Conservation (phyloP, 2,329 filamentous ascomycete genomes). For the Colletotrichum sp. region DNA sequence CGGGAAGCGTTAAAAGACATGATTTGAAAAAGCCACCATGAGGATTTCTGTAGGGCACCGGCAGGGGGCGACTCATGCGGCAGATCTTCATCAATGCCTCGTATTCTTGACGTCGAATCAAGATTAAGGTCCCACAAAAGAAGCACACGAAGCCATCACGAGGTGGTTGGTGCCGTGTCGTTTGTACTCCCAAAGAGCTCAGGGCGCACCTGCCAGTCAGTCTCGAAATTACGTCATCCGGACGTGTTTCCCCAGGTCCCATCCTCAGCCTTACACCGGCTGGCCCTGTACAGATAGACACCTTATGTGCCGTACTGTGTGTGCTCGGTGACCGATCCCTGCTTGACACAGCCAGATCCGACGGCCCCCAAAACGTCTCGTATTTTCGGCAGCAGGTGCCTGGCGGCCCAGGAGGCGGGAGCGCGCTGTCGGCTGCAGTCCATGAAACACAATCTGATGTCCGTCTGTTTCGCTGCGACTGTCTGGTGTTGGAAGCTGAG, state of each 20-base stretch:
- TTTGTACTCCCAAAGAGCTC: not conserved
- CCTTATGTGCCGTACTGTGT: not conserved
- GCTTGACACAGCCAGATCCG: not conserved
- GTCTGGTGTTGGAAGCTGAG: not conserved
- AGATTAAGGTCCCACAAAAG: not conserved
- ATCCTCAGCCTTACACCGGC: conserved; percentile 4
- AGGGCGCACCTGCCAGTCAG: not conserved
- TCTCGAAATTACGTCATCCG: not conserved
- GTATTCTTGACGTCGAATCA: not conserved
- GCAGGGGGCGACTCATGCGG: not conserved
- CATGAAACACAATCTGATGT: not conserved
- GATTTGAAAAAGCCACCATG: not conserved
- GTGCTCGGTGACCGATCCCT: not conserved
- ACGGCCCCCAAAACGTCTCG: conserved; percentile 1
- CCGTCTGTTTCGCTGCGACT: not conserved
- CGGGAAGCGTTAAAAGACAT: conserved; percentile 20
- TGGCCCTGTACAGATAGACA: not conserved
- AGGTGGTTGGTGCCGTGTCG: not conserved
- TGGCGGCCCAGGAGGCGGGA: not conserved
- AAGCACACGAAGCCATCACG: not conserved
- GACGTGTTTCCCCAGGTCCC: not conserved
- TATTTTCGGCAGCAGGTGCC: not conserved
- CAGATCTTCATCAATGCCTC: not conserved
- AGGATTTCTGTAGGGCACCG: not conserved
- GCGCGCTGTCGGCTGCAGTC: not conserved